These are phyloP conservation scores for Coccinonectria pachysandricola DNA, from an alignment of 2,329 filamentous ascomycete species.

Conservation along the genomic window DNA sequence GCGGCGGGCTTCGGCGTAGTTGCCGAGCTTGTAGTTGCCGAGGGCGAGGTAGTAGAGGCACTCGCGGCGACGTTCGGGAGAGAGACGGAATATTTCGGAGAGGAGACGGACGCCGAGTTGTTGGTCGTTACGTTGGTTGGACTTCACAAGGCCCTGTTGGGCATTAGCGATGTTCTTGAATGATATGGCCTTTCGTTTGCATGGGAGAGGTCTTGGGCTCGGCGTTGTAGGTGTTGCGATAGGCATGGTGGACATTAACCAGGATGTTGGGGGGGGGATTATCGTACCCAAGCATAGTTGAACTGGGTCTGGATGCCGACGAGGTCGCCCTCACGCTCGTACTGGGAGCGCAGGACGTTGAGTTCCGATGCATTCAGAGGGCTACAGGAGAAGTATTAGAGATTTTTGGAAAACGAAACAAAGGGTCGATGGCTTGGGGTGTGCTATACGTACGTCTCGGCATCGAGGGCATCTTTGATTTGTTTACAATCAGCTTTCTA, in stretches of 20 bases:
- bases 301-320: conserved; percentile 97
- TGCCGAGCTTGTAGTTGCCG: conserved; percentile 96
- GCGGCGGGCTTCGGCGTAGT: conserved; percentile 86
- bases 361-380: conserved; percentile 87
- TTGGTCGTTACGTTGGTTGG: conserved; percentile 70
- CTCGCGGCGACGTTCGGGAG: conserved; percentile 87
- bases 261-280: conserved; percentile 1
- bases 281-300: conserved; percentile 92
- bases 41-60: conserved; percentile 97
- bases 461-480: conserved; percentile 89
- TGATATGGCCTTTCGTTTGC: too few species aligned
- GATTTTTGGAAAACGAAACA: too few species aligned
- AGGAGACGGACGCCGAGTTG: conserved; percentile 90
- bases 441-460: conserved; percentile 75
- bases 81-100: conserved; percentile 90
- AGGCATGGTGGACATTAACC: too few species aligned
- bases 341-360: conserved; percentile 84
- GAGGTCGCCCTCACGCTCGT: conserved; percentile 95
- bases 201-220: too few species aligned
- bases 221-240: too few species aligned
- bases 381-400: too few species aligned
- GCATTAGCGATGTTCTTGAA: too few species aligned
- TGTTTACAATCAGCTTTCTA: too few species aligned
- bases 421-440: too few species aligned
- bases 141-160: conserved; percentile 84